Base-by-base conservation (phyloP, 495 filamentous ascomycete genomes). In the Pyrenopolyporus hunteri region DNA sequence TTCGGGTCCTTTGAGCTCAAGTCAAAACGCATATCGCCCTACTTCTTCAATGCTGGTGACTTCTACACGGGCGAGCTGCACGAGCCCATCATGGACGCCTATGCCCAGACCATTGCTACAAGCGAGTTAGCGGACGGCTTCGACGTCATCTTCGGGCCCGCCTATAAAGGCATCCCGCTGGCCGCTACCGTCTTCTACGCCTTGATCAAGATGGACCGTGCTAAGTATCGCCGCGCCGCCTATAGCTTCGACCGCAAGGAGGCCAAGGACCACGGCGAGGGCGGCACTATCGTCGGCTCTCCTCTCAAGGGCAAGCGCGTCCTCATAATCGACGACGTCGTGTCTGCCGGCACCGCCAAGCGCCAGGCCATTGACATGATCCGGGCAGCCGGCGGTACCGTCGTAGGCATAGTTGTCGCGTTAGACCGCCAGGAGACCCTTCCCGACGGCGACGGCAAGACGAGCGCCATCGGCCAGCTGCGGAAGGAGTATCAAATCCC, bases 241-340 rank as follows among this genome's bases (percentile, higher is more conserved):
- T 97, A 96, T 76, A 87, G 83, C 23, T 97, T 93, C 82, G 93
- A 98, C 79, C 86, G 94, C 66, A 98, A 97, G 74, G 93, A 98
- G 72, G 86, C 84, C 59, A 98, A 98, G 78, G 86, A 87, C 64
- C 93, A 97, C 75, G 93, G 94, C 28, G 94, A 98, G 73, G 92
- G 92, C 35, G 93, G 94, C 19, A 87, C 81, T 70, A 93, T 97
- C 53, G 93, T 97, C 14, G 94, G 94, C 5, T 90, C 90, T 16
- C 79, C 86, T 3, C 74, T 98, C 70, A 85, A 87, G 73, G 90
- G 89, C 39, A 95, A 94, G 82, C 80, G 82, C 7, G 87, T 97
- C 5, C 79, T 98, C 1, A 88, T 98, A 52, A 85, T 98, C 20
- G 94, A 98, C 77, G 94, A 97, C 76, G 94, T 98, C 10, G 92